Conservation (phyloP, 805 yeast species). For the Ogataea salicorniae region DNA sequence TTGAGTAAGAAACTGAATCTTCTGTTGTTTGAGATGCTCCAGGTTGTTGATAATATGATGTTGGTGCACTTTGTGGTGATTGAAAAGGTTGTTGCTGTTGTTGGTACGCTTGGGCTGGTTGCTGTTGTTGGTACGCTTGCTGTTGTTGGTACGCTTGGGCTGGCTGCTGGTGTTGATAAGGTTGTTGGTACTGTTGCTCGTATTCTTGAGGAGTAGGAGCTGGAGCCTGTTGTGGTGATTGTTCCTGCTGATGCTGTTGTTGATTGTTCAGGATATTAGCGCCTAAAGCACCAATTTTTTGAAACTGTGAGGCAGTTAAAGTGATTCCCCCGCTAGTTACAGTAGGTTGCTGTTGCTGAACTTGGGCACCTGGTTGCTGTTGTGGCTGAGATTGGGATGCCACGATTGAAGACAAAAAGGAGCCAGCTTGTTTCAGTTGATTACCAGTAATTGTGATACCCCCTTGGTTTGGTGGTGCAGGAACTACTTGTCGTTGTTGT, state of each 20-base stretch:
- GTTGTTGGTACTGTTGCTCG: constrained; percentile 5
- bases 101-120: no score
- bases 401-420: constrained; percentile 6
- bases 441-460: constrained; percentile 8
- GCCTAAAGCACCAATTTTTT: constrained; percentile 11
- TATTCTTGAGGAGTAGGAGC: no score
- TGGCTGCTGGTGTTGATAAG: not conserved
- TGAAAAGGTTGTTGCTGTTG: not conserved
- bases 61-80: not conserved
- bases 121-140: not conserved
- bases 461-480: constrained; percentile 11
- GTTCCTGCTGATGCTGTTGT: not conserved
- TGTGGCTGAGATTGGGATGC: constrained; percentile 5
- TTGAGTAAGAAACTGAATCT: not conserved
- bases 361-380: not conserved
- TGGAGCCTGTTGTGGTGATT: no score
- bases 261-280: constrained; percentile 4
- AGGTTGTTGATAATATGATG: constrained; percentile 1
- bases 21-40: not conserved
- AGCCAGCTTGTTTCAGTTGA: constrained; percentile 16
- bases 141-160: not conserved
- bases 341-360: not conserved
- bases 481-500: constrained; percentile 5
- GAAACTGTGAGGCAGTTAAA: constrained; percentile 9
- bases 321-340: constrained; percentile 1